Evolutionary conservation across 2,329 filamentous ascomycete genomes (phyloP), one percentile per base, ranked within the genome.

Genomic region (Aureobasidium namibiae): DNA sequence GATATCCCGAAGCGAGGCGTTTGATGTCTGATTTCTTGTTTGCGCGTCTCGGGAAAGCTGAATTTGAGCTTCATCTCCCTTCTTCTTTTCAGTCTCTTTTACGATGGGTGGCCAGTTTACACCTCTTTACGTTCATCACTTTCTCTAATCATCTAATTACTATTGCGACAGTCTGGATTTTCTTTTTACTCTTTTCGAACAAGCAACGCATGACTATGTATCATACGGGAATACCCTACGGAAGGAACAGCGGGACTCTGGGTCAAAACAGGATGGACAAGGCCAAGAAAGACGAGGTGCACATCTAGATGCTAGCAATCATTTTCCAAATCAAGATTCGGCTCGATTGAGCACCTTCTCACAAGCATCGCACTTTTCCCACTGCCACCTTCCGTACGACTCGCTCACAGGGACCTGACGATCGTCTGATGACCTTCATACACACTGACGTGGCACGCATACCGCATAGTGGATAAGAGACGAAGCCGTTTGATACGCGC

Each of bases 1-100:
- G 54, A 57, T 57, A 57, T 57, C 54, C 42, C 54, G 54, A 57
- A 57, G 54, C 54, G 54, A 46, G 54, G 54, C 42, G 54, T 57
- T 57, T 38, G 21, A 45, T 45, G 36, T 56, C 18, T 56, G 29
- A 13, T 54, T 29, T 33, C 24, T 31, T 54, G 34, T 34, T 42
- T 31, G 23, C 34, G 48, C 50, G 39, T 54, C 26, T 13, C 10
- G 36, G 53, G 53, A 44, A 44, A 45, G 41, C 53, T 45, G 29
- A 41, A 21, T 9, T 5, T 41, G 50, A 42, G 24, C 36, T 41
- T 23, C 38, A 39, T 39, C 24, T 41, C 24, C 50, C 50, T 24
- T 34, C n/a, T 53, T 21, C 18, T 14, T 54, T 42, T 26, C 26
- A 14, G 10, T 54, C 50, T 54, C 9, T 36, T 42, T 31, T 18